These are phyloP conservation scores for Podospora tetraspora DNA, from an alignment of 495 filamentous ascomycete genomes.

Conservation along the genomic window DNA sequence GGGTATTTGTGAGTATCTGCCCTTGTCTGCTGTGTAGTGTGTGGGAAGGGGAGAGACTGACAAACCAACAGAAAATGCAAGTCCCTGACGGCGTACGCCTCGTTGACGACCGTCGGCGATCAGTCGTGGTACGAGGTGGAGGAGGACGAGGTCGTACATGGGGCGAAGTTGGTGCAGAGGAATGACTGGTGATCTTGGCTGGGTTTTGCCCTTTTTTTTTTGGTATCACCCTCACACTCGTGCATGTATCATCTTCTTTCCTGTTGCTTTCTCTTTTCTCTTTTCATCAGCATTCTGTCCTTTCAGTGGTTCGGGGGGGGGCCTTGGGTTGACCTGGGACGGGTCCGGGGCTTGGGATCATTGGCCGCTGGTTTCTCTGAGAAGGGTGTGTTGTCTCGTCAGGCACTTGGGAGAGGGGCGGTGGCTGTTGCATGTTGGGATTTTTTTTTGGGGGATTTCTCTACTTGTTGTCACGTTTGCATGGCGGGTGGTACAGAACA, in stretches of 20 bases:
- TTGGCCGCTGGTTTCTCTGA: not conserved
- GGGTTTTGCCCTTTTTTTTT: not conserved
- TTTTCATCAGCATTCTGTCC: not conserved
- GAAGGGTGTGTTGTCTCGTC: not conserved
- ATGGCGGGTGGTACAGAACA: not conserved
- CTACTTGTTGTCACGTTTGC: not conserved
- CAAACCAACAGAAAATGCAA: conserved; percentile 31
- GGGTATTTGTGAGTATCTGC: conserved; percentile 33
- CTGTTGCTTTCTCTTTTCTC: not conserved
- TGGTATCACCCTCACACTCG: no score
- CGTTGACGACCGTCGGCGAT: conserved; percentile 37
- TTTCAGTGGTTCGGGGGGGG: not conserved
- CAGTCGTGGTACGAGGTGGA: conserved; percentile 34
- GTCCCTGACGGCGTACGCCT: conserved; percentile 33
- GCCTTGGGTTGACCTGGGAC: not conserved
- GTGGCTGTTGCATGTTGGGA: not conserved
- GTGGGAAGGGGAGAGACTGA: not conserved
- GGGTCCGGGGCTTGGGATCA: not conserved
- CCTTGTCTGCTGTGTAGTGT: not conserved
- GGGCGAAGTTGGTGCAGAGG: conserved; percentile 32
- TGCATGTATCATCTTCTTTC: not conserved
- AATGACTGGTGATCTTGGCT: conserved; percentile 14
- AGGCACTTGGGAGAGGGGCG: not conserved
- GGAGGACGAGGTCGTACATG: conserved; percentile 31
- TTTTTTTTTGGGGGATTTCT: not conserved